A percentile compares a stretch with the other conserved stretches of the same genome.
These are phyloP conservation scores for Phytophthora aleatoria DNA, from an alignment of 352 stramenopile genomes.

Conservation along the genomic window DNA sequence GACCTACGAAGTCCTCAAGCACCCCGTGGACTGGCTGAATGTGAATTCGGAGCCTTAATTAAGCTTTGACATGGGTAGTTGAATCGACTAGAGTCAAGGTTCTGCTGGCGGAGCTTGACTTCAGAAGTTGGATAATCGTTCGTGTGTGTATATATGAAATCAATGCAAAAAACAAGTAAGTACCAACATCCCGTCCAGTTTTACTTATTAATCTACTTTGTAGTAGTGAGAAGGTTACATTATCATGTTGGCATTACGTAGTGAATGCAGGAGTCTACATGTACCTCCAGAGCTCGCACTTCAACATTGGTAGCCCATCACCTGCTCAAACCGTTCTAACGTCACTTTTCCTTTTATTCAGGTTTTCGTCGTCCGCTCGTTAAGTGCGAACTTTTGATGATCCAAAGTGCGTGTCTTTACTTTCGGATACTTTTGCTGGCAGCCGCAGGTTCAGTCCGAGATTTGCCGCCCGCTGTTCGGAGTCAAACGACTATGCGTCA, in stretches of 20 bases:
- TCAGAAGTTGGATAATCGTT: not conserved
- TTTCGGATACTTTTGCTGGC: constrained; percentile 24
- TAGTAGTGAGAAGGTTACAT: no score
- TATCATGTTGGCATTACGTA: no score
- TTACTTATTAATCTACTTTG: no score
- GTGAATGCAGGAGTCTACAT: no score
- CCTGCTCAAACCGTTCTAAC: constrained; percentile 6
- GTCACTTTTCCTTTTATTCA: not conserved
- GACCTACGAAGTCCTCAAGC: constrained; percentile 93
- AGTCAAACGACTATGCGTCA: constrained; percentile 19
- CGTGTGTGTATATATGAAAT: constrained; percentile 28
- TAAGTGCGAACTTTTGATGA: constrained; percentile 11
- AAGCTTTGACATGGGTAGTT: constrained; percentile 1
- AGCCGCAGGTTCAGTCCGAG: constrained; percentile 31
- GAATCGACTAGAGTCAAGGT: not conserved
- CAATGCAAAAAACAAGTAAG: constrained; percentile 1
- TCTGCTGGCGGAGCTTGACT: not conserved
- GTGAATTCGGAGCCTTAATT: constrained; percentile 43
- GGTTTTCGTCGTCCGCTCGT: not conserved
- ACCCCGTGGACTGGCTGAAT: constrained; percentile 94
- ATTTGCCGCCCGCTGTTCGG: constrained; percentile 11
- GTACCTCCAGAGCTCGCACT: no score
- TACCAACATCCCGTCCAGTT: no score
- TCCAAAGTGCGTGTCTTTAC: constrained; percentile 21
- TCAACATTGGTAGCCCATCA: not conserved